These are phyloP conservation scores for Shiraia sp. DNA, from an alignment of 2,329 filamentous ascomycete species.

Conservation along the genomic window DNA sequence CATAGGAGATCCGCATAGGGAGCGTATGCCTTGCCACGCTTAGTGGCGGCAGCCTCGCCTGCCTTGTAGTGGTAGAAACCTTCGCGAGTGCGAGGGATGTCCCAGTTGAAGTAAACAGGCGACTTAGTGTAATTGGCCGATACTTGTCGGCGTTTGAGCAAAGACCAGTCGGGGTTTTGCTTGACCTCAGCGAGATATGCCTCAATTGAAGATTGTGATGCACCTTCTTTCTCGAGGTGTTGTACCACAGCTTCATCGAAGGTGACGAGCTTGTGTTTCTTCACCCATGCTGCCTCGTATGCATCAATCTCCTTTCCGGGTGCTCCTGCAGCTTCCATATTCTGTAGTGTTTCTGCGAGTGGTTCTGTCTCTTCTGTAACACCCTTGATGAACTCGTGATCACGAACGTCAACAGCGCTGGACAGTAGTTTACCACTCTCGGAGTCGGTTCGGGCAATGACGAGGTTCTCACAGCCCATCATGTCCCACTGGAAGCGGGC, in stretches of 20 bases:
- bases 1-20: slow-evolving; percentile 94
- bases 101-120: slow-evolving; percentile 83
- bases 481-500: slow-evolving; percentile 97
- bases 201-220: slow-evolving; percentile 65
- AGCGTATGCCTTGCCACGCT: slow-evolving; percentile 87
- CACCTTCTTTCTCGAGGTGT: slow-evolving; percentile 70
- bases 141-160: slow-evolving; percentile 74
- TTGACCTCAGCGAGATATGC: slow-evolving; percentile 67
- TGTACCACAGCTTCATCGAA: slow-evolving; percentile 88
- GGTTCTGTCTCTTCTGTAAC: slow-evolving; percentile 78
- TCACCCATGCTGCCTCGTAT: slow-evolving; percentile 88
- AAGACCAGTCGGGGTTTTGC: slow-evolving; percentile 72
- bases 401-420: slow-evolving; percentile 87
- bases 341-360: slow-evolving; percentile 84
- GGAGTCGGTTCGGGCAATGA: slow-evolving; percentile 93
- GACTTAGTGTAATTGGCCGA: slow-evolving; percentile 68
- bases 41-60: slow-evolving; percentile 84
- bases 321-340: slow-evolving; percentile 83
- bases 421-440: slow-evolving; percentile 91
- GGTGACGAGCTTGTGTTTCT: slow-evolving; percentile 79
- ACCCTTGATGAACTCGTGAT: slow-evolving; percentile 96
- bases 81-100: slow-evolving; percentile 89
- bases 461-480: slow-evolving; percentile 93
- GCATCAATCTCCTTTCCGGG: slow-evolving; percentile 78
- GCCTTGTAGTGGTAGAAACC: slow-evolving; percentile 90